Evolutionary conservation across 257 asterid species (phyloP).

Genomic region (Solanum pennellii): DNA sequence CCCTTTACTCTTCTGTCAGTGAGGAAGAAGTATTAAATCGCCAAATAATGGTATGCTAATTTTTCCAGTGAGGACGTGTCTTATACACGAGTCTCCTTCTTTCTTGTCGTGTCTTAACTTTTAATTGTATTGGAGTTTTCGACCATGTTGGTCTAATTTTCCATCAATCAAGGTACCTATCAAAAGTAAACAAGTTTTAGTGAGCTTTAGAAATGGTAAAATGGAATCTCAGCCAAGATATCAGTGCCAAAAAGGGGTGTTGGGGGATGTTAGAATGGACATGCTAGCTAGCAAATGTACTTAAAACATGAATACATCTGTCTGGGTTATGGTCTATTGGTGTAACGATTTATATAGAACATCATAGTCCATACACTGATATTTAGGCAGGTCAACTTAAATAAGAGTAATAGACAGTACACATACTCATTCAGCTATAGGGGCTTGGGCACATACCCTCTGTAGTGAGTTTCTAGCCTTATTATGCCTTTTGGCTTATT

Average conservation of each 20-base stretch:
- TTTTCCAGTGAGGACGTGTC: background rate
- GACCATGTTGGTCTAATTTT: background rate
- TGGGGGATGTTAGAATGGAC: background rate
- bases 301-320: background rate
- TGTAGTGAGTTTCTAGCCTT: background rate
- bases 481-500: background rate
- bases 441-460: background rate
- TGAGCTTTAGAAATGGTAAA: background rate
- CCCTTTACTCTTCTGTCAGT: conserved; percentile 68
- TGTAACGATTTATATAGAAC: background rate
- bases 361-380: background rate
- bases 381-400: background rate
- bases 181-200: background rate
- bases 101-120: background rate
- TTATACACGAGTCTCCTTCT: background rate
- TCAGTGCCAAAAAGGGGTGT: background rate
- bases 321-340: background rate
- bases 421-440: background rate
- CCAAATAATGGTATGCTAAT: conserved; percentile 59
- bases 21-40: conserved; percentile 77
- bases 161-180: background rate
- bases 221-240: background rate
- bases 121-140: background rate
- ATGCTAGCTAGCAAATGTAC: background rate
- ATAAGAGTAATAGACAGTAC: background rate